phyloP scores from a whole-genome alignment of 2,329 filamentous ascomycete genomes.

The Aspergillus sp. region DNA sequence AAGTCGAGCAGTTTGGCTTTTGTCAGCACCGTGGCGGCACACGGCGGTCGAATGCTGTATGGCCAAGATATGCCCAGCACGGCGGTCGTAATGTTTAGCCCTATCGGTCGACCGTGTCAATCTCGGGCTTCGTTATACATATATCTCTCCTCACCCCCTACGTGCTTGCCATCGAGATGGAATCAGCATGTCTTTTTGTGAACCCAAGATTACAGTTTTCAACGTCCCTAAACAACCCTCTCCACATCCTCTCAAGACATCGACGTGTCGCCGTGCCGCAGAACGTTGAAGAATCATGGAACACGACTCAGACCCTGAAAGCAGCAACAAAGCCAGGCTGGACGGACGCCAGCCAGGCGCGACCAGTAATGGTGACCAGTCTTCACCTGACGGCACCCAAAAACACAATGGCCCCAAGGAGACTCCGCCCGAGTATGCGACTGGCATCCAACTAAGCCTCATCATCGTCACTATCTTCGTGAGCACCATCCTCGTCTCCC shows the following conservation, averaged over 20 bases:
- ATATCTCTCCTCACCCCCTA: neutral
- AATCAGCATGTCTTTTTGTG: neutral
- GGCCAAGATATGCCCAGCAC: neutral
- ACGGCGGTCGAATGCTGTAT: neutral
- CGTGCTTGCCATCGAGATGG: neutral
- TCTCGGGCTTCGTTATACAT: neutral
- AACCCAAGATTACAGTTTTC: no score
- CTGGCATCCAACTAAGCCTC: neutral
- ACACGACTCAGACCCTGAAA: neutral
- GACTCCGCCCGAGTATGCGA: neutral
- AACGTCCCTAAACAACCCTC: neutral
- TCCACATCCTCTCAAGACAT: neutral
- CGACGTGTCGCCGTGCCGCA: neutral
- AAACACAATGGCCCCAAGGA: neutral
- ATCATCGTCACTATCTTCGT: conserved; percentile 1
- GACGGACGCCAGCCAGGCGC: neutral
- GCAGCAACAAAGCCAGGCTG: neutral
- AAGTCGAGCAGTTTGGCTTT: no score
- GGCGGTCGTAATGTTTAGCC: neutral
- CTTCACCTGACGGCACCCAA: neutral
- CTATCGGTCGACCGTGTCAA: conserved; percentile 1
- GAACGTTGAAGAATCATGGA: neutral
- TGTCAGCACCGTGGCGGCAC: no score
- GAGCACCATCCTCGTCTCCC: conserved; percentile 3
- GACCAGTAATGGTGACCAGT: neutral